Evolutionary conservation across 169 alveolate species (phyloP), one percentile per base, ranked within the genome.

Genomic region (Theileria annulata): DNA sequence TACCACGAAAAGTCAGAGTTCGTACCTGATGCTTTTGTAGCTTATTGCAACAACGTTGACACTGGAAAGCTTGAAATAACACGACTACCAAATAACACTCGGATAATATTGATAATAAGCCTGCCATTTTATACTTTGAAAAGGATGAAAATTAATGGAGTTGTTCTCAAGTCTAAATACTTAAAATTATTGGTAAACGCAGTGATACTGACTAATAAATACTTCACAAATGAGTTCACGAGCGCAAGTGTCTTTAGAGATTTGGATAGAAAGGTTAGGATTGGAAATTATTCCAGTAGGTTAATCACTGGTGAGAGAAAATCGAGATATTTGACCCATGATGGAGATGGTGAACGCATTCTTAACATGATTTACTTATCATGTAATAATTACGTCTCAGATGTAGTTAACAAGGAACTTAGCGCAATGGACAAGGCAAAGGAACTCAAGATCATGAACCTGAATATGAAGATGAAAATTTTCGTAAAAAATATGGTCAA

Each of bases 401-500:
- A 76, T 8, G 56, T 48, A 19, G 27, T 4, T 60, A 6, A n/a
- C 23, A 47, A 63, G 1, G 71, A 30, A 33, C 9, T 58, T 28
- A 71, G 25, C 4, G 59, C 37, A 21, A 35, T 28, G 23, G 60
- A 49, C 10, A 25, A 4, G 62, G 12, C 37, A 21, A 51, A 54
- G 68, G 33, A 15, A 63, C 28, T 63, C 35, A 63, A 21, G 79
- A 8, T 48, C 21, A 25, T 48, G 25, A 28, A 54, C 48, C 10
- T 48, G 27, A 30, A 28, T 5, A 33, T 47, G 66, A 75, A 66
- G 28, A 54, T 58, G 78, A 80, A 80, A 51, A 72, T 64, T 27
- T 71, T 80, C 63, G n/a, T 71, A 15, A 78, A 77, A 59, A 73
- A 21, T 17, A 21, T 71, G n/a, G 87, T 80, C 28, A 77, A 62